These are phyloP conservation scores for Fusarium chuoi DNA, from an alignment of 2,329 filamentous ascomycete genomes.

Conservation along the genomic window DNA sequence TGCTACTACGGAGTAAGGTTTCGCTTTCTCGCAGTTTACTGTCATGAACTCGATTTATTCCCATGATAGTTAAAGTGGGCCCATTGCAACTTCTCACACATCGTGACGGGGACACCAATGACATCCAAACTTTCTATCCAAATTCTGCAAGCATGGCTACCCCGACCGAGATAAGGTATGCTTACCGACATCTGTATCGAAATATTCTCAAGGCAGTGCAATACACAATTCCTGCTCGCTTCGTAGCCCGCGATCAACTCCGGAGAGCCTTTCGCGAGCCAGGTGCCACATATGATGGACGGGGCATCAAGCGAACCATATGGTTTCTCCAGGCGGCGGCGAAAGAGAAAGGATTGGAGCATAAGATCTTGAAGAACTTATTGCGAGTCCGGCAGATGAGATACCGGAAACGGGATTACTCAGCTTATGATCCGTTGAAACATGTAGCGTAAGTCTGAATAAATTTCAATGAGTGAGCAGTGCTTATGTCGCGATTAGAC, in stretches of 20 bases:
- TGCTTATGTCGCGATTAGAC: slow-evolving; percentile 25
- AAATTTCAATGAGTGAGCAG: neutral
- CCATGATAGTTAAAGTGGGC: slow-evolving; percentile 15
- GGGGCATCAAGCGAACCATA: slow-evolving; percentile 70
- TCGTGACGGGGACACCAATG: neutral
- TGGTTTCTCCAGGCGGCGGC: slow-evolving; percentile 76
- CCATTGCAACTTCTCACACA: slow-evolving; percentile 1
- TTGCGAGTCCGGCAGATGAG: slow-evolving; percentile 51
- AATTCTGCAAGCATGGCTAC: slow-evolving; percentile 31
- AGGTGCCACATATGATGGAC: slow-evolving; percentile 57
- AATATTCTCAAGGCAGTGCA: slow-evolving; percentile 75
- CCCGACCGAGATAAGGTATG: slow-evolving; percentile 62
- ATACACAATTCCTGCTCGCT: slow-evolving; percentile 75
- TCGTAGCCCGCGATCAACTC: slow-evolving; percentile 67
- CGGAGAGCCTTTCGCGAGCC: slow-evolving; percentile 67
- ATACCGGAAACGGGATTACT: slow-evolving; percentile 8
- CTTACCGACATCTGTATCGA: slow-evolving; percentile 78
- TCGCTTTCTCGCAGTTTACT: neutral
- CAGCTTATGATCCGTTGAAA: slow-evolving; percentile 25
- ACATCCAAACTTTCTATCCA: neutral
- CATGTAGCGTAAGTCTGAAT: slow-evolving; percentile 42
- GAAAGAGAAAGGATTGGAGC: slow-evolving; percentile 73
- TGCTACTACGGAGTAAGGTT: neutral
- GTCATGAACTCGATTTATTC: neutral
- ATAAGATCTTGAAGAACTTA: slow-evolving; percentile 76